phyloP scores from a whole-genome alignment of 345 rosid species.

The Nephelium lappaceum region DNA sequence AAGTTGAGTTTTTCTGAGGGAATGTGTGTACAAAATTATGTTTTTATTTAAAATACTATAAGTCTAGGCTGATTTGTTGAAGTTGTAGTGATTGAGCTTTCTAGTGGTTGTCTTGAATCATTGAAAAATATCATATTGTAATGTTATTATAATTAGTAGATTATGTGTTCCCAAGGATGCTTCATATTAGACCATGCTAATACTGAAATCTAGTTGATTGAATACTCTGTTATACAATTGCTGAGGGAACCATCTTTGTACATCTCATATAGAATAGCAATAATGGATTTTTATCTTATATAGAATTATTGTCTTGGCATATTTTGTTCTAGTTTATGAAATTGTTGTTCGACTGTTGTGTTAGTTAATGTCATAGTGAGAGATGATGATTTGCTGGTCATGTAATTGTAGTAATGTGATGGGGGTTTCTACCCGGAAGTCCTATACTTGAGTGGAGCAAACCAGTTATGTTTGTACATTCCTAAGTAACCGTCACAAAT shows the following conservation, averaged over 20 bases:
- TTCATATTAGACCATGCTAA: constrained; percentile 21
- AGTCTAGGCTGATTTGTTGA: background rate
- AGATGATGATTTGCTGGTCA: no score
- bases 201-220: constrained; percentile 18
- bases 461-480: constrained; percentile 24
- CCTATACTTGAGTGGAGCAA: constrained; percentile 31
- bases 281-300: no score
- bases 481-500: constrained; percentile 38
- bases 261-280: no score
- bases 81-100: background rate
- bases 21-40: background rate
- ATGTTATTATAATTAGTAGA: background rate
- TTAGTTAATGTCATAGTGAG: no score
- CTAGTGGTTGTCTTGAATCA: background rate
- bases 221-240: background rate
- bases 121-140: background rate
- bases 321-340: background rate
- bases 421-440: constrained; percentile 22
- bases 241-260: constrained; percentile 12
- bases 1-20: constrained; percentile 2
- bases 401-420: constrained; percentile 5
- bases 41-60: background rate
- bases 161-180: constrained; percentile 13
- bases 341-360: no score
- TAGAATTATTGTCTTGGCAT: background rate